Percentiles rank a stretch among this genome's conserved stretches.
phyloP scores from a whole-genome alignment of 805 yeast species.

The Wickerhamomyces queroliae region DNA sequence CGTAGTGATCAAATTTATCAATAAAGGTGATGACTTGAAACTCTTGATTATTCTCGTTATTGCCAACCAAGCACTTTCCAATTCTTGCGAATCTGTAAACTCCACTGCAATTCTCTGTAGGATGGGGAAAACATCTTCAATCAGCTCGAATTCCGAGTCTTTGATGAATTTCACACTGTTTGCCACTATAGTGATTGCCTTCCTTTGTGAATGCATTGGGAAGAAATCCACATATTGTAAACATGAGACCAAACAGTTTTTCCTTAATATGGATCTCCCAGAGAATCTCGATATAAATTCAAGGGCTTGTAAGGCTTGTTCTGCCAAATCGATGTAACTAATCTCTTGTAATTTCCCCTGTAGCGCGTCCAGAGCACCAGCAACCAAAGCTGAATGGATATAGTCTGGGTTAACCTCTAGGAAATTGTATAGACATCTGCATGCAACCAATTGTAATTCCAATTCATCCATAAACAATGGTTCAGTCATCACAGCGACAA shows the following conservation, averaged over 20 bases:
- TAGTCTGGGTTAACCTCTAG: constrained; percentile 69
- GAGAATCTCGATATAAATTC: constrained; percentile 57
- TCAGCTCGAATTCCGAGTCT: constrained; percentile 35
- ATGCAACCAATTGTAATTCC: constrained; percentile 78
- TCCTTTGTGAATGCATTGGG: constrained; percentile 82
- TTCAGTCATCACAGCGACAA: constrained; percentile 54
- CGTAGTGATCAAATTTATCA: constrained; percentile 37
- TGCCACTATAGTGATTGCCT: constrained; percentile 68
- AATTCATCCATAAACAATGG: constrained; percentile 55
- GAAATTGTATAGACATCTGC: constrained; percentile 78
- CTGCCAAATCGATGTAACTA: constrained; percentile 84
- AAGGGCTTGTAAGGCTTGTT: constrained; percentile 76
- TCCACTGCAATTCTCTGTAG: constrained; percentile 48
- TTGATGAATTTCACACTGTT: constrained; percentile 53
- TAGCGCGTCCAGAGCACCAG: constrained; percentile 61
- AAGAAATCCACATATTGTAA: constrained; percentile 80
- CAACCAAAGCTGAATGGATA: constrained; percentile 53
- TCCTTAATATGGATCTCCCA: constrained; percentile 44
- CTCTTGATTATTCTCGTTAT: constrained; percentile 52
- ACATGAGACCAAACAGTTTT: constrained; percentile 60
- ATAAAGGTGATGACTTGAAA: constrained; percentile 36
- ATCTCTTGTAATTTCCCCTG: constrained; percentile 66
- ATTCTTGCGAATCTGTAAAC: constrained; percentile 51
- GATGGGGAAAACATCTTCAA: constrained; percentile 53
- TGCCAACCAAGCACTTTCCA: constrained; percentile 62